Evolutionary conservation across 768 basidiomycete genomes (phyloP).

Genomic region (Dacryopinax spathularia): DNA sequence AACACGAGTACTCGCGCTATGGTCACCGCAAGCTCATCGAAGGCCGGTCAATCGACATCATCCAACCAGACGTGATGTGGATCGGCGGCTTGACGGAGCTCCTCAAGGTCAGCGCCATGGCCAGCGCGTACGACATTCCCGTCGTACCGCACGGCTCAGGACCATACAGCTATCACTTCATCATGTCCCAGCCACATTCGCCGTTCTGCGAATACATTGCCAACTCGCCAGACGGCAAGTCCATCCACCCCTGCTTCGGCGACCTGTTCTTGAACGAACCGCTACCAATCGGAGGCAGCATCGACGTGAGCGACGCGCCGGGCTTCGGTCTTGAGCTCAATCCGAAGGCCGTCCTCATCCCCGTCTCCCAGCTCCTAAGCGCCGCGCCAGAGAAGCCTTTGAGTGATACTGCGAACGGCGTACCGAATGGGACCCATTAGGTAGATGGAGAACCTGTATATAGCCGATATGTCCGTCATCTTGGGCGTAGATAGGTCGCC

Average conservation of each 20-base stretch:
- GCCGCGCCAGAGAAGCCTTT: background rate
- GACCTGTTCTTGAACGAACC: slow-evolving; percentile 32
- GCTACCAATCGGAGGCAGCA: slow-evolving; percentile 25
- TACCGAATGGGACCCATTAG: background rate
- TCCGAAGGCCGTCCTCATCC: slow-evolving; percentile 23
- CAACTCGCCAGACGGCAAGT: slow-evolving; percentile 31
- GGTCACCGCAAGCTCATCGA: slow-evolving; percentile 26
- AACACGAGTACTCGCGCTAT: slow-evolving; percentile 28
- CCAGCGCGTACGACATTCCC: slow-evolving; percentile 34
- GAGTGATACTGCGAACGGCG: background rate
- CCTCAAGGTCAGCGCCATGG: slow-evolving; percentile 25
- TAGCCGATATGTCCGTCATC: background rate
- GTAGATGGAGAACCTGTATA: background rate
- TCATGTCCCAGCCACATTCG: slow-evolving; percentile 29
- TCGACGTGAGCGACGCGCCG: slow-evolving; percentile 23
- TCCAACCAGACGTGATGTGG: slow-evolving; percentile 30
- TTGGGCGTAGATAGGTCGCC: background rate
- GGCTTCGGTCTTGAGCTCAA: slow-evolving; percentile 32
- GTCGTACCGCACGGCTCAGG: slow-evolving; percentile 36
- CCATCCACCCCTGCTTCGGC: slow-evolving; percentile 30
- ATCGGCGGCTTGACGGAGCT: slow-evolving; percentile 16
- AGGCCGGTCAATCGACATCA: slow-evolving; percentile 25
- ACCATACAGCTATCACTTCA: slow-evolving; percentile 35
- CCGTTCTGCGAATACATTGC: slow-evolving; percentile 25
- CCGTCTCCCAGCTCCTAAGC: background rate